Evolutionary conservation across 1,284 basidiomycete genomes (phyloP), one percentile per base, ranked within the genome.

Genomic region (Ustilago esculenta): DNA sequence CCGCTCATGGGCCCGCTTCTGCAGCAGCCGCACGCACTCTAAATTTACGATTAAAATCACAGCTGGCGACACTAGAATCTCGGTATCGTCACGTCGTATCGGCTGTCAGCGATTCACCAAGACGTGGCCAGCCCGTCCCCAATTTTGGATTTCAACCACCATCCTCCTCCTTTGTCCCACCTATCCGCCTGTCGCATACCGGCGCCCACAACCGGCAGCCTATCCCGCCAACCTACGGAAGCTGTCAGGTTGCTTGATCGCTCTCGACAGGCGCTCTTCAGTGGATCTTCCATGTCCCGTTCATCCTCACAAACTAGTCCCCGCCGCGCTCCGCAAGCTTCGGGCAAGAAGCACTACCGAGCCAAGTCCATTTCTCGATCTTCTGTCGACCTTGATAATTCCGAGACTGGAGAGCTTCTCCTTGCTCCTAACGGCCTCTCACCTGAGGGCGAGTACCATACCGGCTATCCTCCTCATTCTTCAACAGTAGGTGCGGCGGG

Each of bases 331-430:
- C 47, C 47, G 29, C 34, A 45, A 52, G 47, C 53, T 47, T 52
- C 53, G 48, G 53, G 58, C 11, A 43, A 57, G 27, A 64, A 65
- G 40, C 60, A 70, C 51, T 68, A 57, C 34, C 39, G 54, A 50
- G 65, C 54, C 32, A 64, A 65, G 56, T 65, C 60, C 52, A 40
- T 53, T 52, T 49, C 60, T 25, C 59, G 60, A 24, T 43, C 44
- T 17, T 65, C 61, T 35, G 46, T 71, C 43, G 68, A 71, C 37
- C 53, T 71, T 42, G 57, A 65, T 43, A 55, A 55, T 35, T 61
- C 68, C 12, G 68, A 71, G 44, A 58, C 57, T 11, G 68, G 68
- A 20, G 51, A 50, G 5, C 52, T 66, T 21, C 54, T 71, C 9
- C 35, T 56, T 21, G 57, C 51, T 32, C 43, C 57, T 30, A 56